A percentile compares a stretch with the other conserved stretches of the same genome.
phyloP scores from a whole-genome alignment of 1,284 basidiomycete species.

The Tylopilus sp. region DNA sequence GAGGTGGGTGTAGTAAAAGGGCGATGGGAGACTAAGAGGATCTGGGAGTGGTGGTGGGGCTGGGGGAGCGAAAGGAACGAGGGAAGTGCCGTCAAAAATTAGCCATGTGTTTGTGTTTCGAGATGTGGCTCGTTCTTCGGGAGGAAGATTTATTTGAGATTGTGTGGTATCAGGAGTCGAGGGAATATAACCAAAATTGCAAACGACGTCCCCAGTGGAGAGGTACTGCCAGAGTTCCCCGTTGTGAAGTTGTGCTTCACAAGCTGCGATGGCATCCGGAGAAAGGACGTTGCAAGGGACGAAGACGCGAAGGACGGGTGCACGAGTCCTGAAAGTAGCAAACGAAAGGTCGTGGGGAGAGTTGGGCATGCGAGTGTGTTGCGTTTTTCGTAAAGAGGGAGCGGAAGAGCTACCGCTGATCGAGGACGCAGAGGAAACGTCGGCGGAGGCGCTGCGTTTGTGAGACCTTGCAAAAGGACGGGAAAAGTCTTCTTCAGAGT shows the following conservation, averaged over 20 bases:
- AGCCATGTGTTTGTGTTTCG: slow-evolving; percentile 54
- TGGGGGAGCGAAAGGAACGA: slow-evolving; percentile 56
- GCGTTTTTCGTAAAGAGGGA: slow-evolving; percentile 19
- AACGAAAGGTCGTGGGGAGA: slow-evolving; percentile 60
- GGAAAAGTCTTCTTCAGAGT: slow-evolving; percentile 41
- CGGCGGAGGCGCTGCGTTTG: slow-evolving; percentile 40
- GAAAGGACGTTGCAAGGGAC: slow-evolving; percentile 61
- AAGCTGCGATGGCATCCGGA: slow-evolving; percentile 46
- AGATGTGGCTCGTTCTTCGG: slow-evolving; percentile 16
- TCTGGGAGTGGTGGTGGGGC: slow-evolving; percentile 50
- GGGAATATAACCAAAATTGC: slow-evolving; percentile 69
- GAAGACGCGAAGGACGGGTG: slow-evolving; percentile 70
- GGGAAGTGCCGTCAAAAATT: slow-evolving; percentile 58
- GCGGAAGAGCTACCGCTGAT: slow-evolving; percentile 36
- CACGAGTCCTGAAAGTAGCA: slow-evolving; percentile 60
- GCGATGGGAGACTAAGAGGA: slow-evolving; percentile 60
- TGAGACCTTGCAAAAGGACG: slow-evolving; percentile 32
- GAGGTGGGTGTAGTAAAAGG: slow-evolving; percentile 69
- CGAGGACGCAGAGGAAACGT: slow-evolving; percentile 45
- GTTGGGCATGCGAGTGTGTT: slow-evolving; percentile 10
- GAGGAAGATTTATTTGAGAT: slow-evolving; percentile 20
- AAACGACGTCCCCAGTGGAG: slow-evolving; percentile 69
- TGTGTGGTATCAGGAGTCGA: slow-evolving; percentile 35
- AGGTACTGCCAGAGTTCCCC: slow-evolving; percentile 67
- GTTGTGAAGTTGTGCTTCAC: slow-evolving; percentile 60